Percentiles rank a stretch among this genome's conserved stretches.
Conservation (phyloP, 1,139 yeast species). For the Spencermartinsiella ligniputridi region DNA sequence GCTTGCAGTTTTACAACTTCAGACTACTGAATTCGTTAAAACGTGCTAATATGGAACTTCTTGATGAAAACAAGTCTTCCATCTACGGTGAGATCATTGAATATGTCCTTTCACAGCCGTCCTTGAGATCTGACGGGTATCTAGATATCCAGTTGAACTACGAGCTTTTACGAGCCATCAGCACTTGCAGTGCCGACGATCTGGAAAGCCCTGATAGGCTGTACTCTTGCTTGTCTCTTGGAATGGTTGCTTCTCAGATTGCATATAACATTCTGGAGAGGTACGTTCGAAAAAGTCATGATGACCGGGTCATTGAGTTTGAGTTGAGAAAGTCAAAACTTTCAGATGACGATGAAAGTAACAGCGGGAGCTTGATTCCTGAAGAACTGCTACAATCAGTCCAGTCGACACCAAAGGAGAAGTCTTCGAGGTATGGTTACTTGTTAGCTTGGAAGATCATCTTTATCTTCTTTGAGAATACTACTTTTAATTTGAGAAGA, state of each 20-base stretch:
- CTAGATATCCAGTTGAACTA: not conserved
- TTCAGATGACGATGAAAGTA: conserved; percentile 3
- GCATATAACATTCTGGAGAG: conserved; percentile 32
- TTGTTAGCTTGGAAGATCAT: conserved; percentile 70
- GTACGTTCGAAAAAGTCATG: conserved; percentile 41
- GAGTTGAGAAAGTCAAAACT: conserved; percentile 16
- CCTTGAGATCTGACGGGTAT: not conserved
- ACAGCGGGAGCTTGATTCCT: not conserved
- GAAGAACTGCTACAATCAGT: not conserved
- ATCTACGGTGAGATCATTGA: not conserved
- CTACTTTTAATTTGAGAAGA: conserved; percentile 59
- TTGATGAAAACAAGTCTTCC: not conserved
- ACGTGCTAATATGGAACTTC: conserved; percentile 1
- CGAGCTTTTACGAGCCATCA: not conserved
- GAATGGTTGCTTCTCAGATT: not conserved
- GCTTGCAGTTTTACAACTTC: conserved; percentile 21
- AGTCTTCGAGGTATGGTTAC: conserved; percentile 31
- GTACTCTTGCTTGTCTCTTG: not conserved
- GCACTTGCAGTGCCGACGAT: not conserved
- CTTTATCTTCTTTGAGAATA: conserved; percentile 58
- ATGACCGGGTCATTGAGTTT: conserved; percentile 30
- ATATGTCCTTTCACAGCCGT: not conserved
- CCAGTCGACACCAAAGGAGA: not conserved
- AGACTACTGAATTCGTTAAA: not conserved
- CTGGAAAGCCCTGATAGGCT: not conserved